A percentile compares a stretch with the other conserved stretches of the same genome.
Conservation (phyloP, 192 early-diverging fungal species). For the Coemansia sp. region DNA sequence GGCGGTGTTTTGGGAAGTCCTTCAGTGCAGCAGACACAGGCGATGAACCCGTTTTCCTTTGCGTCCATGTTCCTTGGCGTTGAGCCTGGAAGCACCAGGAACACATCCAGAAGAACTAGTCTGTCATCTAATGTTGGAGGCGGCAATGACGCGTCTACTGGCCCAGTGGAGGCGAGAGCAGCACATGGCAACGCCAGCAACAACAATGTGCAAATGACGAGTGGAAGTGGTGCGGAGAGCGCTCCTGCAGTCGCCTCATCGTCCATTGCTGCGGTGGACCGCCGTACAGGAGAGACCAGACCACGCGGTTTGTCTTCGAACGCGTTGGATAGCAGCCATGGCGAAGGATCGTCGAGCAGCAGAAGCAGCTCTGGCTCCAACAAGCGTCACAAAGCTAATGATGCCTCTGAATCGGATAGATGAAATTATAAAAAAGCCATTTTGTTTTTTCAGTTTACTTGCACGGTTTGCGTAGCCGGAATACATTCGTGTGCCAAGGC, state of each 20-base stretch:
- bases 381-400: slow-evolving; percentile 29
- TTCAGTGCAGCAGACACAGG: slow-evolving; percentile 1
- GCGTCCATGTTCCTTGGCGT: slow-evolving; percentile 26
- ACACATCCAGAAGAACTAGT: slow-evolving; percentile 20
- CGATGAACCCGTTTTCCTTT: slow-evolving; percentile 31
- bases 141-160: neutral
- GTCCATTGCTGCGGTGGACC: neutral
- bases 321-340: neutral
- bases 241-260: neutral
- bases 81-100: slow-evolving; percentile 29
- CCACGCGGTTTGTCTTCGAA: slow-evolving; percentile 11
- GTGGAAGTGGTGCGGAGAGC: neutral
- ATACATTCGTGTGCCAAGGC: neutral
- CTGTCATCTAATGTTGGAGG: slow-evolving; percentile 11
- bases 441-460: neutral
- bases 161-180: neutral
- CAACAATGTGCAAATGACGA: neutral
- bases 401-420: neutral
- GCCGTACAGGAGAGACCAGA: slow-evolving; percentile 24
- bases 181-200: neutral
- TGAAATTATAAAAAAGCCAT: no score
- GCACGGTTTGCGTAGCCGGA: neutral
- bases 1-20: neutral
- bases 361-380: slow-evolving; percentile 4
- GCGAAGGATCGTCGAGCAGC: neutral